A percentile compares a stretch with the other conserved stretches of the same genome.
phyloP scores from a whole-genome alignment of 371 early-diverging fungal species.

The Circinella umbellata region DNA sequence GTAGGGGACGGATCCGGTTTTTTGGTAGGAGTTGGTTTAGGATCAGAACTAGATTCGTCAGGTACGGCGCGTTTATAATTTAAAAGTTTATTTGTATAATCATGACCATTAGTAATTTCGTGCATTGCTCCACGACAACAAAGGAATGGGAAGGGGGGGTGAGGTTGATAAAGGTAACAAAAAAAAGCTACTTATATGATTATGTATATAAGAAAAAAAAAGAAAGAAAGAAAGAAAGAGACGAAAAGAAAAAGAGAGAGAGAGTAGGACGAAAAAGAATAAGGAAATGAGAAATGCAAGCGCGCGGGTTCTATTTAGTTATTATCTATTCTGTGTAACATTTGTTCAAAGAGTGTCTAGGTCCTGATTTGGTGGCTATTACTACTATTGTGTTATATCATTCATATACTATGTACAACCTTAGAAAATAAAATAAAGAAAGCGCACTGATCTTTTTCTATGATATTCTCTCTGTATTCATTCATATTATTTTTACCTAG shows the following conservation, averaged over 20 bases:
- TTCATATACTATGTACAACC: not conserved
- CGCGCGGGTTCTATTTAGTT: not conserved
- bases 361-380: no score
- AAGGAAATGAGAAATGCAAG: not conserved
- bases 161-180: not conserved
- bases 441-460: no score
- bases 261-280: not conserved
- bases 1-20: not conserved
- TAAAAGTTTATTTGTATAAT: not conserved
- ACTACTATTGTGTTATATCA: not conserved
- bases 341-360: not conserved
- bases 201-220: no score
- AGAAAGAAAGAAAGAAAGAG: not conserved
- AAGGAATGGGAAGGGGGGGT: not conserved
- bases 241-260: no score
- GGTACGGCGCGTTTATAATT: constrained; percentile 10
- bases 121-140: constrained; percentile 1
- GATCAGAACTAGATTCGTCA: not conserved
- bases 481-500: no score
- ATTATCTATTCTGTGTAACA: not conserved
- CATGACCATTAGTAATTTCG: not conserved
- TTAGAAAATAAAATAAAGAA: no score
- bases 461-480: no score
- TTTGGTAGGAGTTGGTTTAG: constrained; percentile 5
- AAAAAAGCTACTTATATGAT: not conserved